Base-by-base conservation (phyloP, 2,329 filamentous ascomycete species). In the Coniochaeta prunicola region DNA sequence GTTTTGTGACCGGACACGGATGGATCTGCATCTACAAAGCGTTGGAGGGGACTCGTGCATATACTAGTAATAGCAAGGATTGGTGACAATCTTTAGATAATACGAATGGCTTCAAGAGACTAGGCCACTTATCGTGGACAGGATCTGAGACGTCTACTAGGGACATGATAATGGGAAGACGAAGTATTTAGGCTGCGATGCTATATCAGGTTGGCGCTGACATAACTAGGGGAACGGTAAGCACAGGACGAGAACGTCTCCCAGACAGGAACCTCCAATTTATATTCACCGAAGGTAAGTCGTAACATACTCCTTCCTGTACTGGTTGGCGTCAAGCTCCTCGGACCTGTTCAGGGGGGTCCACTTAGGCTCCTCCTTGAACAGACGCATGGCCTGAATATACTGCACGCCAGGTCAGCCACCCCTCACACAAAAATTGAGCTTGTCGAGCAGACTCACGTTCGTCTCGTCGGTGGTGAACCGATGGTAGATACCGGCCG, bases 281-380 rank as follows among this genome's bases (percentile, higher is more conserved):
- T 17, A 50, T n/a, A 21, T 30, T 28, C 21, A 30, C 45, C 30
- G 21, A 30, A 80, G 66, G 62, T 74, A 84, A 56, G 79, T 70
- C 59, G 71, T 66, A 42, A 96, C 77, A 68, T 99, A 99, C 55
- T 85, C 83, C 80, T 91, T 84, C 60, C 94, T 85, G 71, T 87
- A 89, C 57, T 81, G 76, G 74, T 97, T 99, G 60, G 72, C 72
- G 70, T 97, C 91, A 48, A 96, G 83, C 55, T 93, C 89, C 4
- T 78, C 75, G 7, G 83, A 85, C 59, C 94, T 85, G 77, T 96
- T 96, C 65, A 99, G 75, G 15, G 94, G 90, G 36, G 92, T 97
- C 94, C 94, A 99, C 76, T 97, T 97, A 34, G 94, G 94, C 75
- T 97, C 92, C 64, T 97, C 94, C 77, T 97, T 92, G 83, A 97